These are phyloP conservation scores for Penicillium fimorum DNA, from an alignment of 495 filamentous ascomycete species.

Conservation along the genomic window DNA sequence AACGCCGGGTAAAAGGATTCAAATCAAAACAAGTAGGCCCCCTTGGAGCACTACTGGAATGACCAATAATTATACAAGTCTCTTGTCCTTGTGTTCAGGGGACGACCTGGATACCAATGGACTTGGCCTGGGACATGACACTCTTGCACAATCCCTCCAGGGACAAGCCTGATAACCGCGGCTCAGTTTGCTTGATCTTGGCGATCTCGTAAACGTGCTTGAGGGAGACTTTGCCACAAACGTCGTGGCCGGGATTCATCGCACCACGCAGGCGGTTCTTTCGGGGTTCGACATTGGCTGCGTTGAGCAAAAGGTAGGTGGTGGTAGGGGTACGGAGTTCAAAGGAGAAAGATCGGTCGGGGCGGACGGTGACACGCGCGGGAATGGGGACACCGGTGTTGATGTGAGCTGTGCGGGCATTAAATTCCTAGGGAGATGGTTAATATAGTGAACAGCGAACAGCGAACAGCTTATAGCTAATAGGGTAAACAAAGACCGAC, in stretches of 20 bases:
- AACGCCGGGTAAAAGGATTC: slow-evolving; percentile 17
- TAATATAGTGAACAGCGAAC: not conserved
- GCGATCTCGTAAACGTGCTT: slow-evolving; percentile 99
- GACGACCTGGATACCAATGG: slow-evolving; percentile 79
- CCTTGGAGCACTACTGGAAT: slow-evolving; percentile 4
- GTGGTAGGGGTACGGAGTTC: slow-evolving; percentile 91
- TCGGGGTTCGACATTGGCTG: slow-evolving; percentile 71
- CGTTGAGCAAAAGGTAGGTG: slow-evolving; percentile 80
- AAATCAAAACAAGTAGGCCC: slow-evolving; percentile 12
- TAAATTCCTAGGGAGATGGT: slow-evolving; percentile 75
- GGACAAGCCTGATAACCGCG: slow-evolving; percentile 73
- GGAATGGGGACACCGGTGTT: slow-evolving; percentile 82
- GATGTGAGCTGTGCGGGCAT: slow-evolving; percentile 88
- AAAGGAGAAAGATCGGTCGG: slow-evolving; percentile 91
- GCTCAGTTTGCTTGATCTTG: slow-evolving; percentile 87
- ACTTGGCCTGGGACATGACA: slow-evolving; percentile 84
- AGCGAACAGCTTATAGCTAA: too few relatives aligned
- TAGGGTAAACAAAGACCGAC: slow-evolving; percentile 44
- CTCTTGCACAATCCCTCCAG: slow-evolving; percentile 80
- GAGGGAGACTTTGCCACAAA: slow-evolving; percentile 75
- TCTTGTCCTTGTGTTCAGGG: slow-evolving; percentile 47
- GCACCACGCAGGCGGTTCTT: slow-evolving; percentile 80
- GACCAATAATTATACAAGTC: slow-evolving; percentile 10
- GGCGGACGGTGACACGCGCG: slow-evolving; percentile 84
- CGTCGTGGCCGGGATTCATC: slow-evolving; percentile 73